phyloP scores from a whole-genome alignment of 306 rosid genomes.

The Delonix regia region DNA sequence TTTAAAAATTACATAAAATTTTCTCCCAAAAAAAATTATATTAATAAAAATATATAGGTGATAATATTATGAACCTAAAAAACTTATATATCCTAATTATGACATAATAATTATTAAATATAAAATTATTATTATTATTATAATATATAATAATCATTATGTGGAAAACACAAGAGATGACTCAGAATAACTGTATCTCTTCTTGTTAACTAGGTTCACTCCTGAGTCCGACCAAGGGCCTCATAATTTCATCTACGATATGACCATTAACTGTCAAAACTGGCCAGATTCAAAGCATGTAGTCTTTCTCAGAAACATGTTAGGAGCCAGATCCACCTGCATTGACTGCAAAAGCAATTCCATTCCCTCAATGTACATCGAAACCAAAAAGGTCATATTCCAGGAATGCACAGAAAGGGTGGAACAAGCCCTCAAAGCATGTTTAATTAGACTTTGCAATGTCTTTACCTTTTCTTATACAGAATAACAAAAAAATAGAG shows the following conservation, averaged over 20 bases:
- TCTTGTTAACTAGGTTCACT: too few relatives aligned
- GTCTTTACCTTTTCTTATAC: constrained; percentile 33
- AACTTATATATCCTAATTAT: too few relatives aligned
- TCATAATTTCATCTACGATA: neutral
- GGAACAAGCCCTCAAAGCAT: constrained; percentile 33
- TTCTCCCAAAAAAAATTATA: too few relatives aligned
- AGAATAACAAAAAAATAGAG: constrained; percentile 28
- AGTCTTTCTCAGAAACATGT: constrained; percentile 11
- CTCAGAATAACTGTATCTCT: too few relatives aligned
- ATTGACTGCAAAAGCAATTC: neutral
- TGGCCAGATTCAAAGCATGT: neutral
- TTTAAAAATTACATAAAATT: too few relatives aligned
- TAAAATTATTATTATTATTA: too few relatives aligned
- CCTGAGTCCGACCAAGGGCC: neutral
- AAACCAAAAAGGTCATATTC: constrained; percentile 3
- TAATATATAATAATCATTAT: too few relatives aligned
- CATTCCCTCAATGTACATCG: constrained; percentile 34
- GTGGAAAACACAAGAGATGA: too few relatives aligned
- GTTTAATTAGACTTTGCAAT: constrained; percentile 27
- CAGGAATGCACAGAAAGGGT: constrained; percentile 18
- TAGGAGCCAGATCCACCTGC: constrained; percentile 24
- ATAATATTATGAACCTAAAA: too few relatives aligned
- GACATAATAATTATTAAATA: too few relatives aligned
- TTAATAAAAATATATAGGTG: too few relatives aligned
- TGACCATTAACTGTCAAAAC: neutral